phyloP scores from a whole-genome alignment of 2,329 filamentous ascomycete genomes.

The Herpotrichia juniperi region DNA sequence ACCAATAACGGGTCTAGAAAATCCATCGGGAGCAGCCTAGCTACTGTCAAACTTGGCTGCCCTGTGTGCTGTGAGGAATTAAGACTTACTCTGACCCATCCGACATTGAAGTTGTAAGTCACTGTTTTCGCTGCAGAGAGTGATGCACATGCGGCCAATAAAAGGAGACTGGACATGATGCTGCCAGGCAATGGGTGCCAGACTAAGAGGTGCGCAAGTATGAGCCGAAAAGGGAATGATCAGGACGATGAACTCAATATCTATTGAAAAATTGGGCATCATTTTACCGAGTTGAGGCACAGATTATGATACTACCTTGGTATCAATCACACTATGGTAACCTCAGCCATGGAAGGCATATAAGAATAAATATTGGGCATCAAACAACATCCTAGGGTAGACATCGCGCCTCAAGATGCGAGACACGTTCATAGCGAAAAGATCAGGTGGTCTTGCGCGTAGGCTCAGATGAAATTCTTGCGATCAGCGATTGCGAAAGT shows the following conservation, averaged over 20 bases:
- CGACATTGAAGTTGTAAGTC: constrained; percentile 58
- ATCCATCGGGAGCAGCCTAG: constrained; percentile 61
- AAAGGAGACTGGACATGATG: neutral
- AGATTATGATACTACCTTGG: no score
- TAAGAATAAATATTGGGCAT: no score
- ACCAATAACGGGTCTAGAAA: constrained; percentile 62
- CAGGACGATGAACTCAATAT: no score
- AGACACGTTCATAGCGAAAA: no score
- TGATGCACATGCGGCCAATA: neutral
- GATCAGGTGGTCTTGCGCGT: no score
- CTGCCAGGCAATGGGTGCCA: neutral
- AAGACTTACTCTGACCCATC: constrained; percentile 51
- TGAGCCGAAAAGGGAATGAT: neutral
- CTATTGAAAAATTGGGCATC: no score
- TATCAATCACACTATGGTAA: no score
- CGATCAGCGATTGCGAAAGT: neutral
- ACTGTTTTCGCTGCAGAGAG: constrained; percentile 6
- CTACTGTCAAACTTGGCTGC: neutral
- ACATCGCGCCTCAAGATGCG: no score
- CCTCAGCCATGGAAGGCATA: no score
- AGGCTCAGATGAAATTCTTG: neutral
- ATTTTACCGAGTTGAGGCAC: no score
- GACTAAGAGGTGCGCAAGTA: neutral
- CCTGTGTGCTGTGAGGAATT: neutral
- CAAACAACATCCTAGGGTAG: no score